phyloP scores from a whole-genome alignment of 805 yeast species.

The Wickerhamiella cacticola region DNA sequence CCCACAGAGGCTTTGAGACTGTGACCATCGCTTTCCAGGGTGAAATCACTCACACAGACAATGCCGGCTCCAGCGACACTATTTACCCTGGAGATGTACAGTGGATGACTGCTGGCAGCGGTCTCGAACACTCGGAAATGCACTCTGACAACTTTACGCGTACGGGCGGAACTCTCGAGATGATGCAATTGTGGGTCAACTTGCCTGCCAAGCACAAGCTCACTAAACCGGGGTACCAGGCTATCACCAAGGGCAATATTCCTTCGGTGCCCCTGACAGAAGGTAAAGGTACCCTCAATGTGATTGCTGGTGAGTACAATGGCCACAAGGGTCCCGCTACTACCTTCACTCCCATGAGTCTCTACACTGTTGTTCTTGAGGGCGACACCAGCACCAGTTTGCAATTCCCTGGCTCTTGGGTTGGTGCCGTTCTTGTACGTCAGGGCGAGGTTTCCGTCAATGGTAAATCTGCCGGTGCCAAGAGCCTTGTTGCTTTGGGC shows the following conservation, averaged over 20 bases:
- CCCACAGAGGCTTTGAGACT: constrained; percentile 78
- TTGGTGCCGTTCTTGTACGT: constrained; percentile 56
- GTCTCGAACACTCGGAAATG: constrained; percentile 78
- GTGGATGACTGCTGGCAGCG: constrained; percentile 89
- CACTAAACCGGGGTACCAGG: constrained; percentile 64
- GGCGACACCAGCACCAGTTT: not conserved
- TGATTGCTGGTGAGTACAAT: constrained; percentile 64
- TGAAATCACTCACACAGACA: constrained; percentile 69
- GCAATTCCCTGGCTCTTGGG: constrained; percentile 30
- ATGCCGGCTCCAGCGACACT: constrained; percentile 72
- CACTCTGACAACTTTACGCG: constrained; percentile 45
- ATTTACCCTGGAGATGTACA: constrained; percentile 75
- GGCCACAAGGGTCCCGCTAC: constrained; percentile 31
- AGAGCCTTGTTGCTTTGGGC: constrained; percentile 38
- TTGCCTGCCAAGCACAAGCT: constrained; percentile 53
- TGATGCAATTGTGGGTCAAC: constrained; percentile 85
- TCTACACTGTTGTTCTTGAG: constrained; percentile 4
- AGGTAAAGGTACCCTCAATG: constrained; percentile 46
- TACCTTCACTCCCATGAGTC: constrained; percentile 10
- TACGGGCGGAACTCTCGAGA: constrained; percentile 36
- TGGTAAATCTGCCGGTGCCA: constrained; percentile 27
- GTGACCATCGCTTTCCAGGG: constrained; percentile 56
- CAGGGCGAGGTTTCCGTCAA: constrained; percentile 34
- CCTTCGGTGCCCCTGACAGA: constrained; percentile 60
- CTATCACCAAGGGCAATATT: constrained; percentile 54